Percentiles rank a stretch among this genome's conserved stretches.
Conservation (phyloP, 139 green algal species). For the Closterium sp. region DNA sequence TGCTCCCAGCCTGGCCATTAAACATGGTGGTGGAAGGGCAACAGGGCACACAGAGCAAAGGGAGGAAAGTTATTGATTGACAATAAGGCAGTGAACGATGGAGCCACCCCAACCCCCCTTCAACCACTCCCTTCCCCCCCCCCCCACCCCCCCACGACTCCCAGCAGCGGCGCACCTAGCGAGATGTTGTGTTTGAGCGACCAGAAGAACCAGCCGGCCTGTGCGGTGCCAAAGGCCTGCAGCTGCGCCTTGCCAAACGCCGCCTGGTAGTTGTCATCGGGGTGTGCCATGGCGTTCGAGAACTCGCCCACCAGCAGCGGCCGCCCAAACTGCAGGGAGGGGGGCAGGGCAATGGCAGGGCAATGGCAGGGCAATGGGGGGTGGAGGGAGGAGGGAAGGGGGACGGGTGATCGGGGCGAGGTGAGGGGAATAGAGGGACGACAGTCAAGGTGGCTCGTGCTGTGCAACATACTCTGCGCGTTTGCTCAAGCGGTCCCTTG, state of each 20-base stretch:
- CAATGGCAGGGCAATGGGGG: too few relatives aligned
- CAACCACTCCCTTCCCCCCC: neutral
- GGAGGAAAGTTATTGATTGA: too few relatives aligned
- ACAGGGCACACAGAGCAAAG: neutral
- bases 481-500: too few relatives aligned
- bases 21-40: neutral
- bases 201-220: slow-evolving; percentile 30
- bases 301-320: slow-evolving; percentile 15
- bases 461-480: too few relatives aligned
- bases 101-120: too few relatives aligned
- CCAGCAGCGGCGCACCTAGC: neutral
- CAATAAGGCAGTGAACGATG: too few relatives aligned
- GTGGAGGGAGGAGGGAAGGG: too few relatives aligned
- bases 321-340: neutral
- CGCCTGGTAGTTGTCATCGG: neutral
- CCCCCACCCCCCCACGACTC: neutral
- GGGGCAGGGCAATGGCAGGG: too few relatives aligned
- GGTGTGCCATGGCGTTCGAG: slow-evolving; percentile 5
- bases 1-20: neutral
- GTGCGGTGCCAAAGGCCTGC: slow-evolving; percentile 6
- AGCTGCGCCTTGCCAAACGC: neutral
- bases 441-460: too few relatives aligned
- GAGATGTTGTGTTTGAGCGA: slow-evolving; percentile 8
- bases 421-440: too few relatives aligned
- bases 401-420: too few relatives aligned